Evolutionary conservation across 805 yeast genomes (phyloP).

Genomic region (Ogataea siamensis): DNA sequence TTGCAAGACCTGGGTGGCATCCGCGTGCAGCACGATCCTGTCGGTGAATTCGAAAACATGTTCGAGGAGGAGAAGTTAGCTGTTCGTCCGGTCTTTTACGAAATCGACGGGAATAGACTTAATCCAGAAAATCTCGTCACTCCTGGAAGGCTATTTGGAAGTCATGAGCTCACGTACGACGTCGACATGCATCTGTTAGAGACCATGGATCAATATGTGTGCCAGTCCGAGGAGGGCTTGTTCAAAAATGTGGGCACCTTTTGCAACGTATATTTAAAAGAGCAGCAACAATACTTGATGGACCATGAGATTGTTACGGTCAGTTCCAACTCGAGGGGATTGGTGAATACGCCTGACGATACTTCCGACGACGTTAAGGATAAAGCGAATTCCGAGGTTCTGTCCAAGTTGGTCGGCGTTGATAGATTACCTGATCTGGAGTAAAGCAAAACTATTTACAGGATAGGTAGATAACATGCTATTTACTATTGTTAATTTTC

Average conservation of each 20-base stretch:
- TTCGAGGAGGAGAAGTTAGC: constrained; percentile 1
- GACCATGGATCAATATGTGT: constrained; percentile 18
- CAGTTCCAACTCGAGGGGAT: not conserved
- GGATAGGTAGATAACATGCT: constrained; percentile 1
- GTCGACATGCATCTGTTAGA: constrained; percentile 22
- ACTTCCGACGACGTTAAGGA: constrained; percentile 7
- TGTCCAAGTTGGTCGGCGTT: not conserved
- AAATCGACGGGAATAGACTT: constrained; percentile 44
- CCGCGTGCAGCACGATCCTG: constrained; percentile 44
- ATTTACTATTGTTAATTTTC: not conserved
- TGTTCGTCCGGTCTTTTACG: constrained; percentile 27
- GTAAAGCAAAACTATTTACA: not conserved
- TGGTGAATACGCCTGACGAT: constrained; percentile 6
- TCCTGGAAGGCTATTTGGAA: constrained; percentile 14
- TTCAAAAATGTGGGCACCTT: constrained; percentile 3
- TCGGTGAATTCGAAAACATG: constrained; percentile 31
- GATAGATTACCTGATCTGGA: constrained; percentile 1
- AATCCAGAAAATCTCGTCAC: constrained; percentile 38
- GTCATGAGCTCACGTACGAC: constrained; percentile 14
- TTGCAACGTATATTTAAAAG: constrained; percentile 12
- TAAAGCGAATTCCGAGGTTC: constrained; percentile 2
- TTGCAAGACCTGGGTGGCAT: constrained; percentile 40
- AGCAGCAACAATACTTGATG: constrained; percentile 12
- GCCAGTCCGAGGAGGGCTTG: constrained; percentile 11
- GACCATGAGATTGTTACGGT: constrained; percentile 4